Evolutionary conservation across 352 stramenopile genomes (phyloP).

Genomic region (Pythium oligandrum): DNA sequence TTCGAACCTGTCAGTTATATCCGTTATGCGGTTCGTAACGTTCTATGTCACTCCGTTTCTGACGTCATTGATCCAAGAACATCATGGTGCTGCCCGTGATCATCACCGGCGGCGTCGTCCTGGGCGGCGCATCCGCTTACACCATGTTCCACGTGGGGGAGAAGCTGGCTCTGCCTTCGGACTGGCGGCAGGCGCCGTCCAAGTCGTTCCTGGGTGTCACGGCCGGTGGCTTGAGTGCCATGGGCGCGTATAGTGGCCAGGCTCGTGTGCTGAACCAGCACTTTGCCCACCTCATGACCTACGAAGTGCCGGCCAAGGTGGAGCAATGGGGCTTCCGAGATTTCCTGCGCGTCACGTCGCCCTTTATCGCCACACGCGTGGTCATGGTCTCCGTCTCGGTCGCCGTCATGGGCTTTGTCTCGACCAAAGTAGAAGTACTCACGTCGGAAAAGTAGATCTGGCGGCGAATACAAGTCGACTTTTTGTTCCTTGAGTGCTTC

Average conservation of each 20-base stretch:
- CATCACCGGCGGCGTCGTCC: constrained; percentile 43
- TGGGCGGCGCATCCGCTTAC: constrained; percentile 47
- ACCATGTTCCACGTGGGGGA: constrained; percentile 65
- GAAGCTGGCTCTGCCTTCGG: constrained; percentile 33
- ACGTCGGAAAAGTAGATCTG: constrained; percentile 11
- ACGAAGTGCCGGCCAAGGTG: constrained; percentile 65
- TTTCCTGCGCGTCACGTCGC: constrained; percentile 56
- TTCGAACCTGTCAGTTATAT: constrained; percentile 9
- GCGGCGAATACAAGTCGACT: too few species aligned
- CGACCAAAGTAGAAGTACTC: constrained; percentile 49
- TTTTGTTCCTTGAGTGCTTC: too few species aligned
- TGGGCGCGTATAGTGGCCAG: constrained; percentile 48
- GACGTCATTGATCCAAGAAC: too few species aligned
- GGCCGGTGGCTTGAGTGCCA: constrained; percentile 24
- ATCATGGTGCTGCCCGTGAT: constrained; percentile 69
- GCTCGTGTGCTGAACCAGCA: constrained; percentile 46
- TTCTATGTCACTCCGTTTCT: too few species aligned
- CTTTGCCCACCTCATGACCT: constrained; percentile 60
- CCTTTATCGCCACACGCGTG: constrained; percentile 49
- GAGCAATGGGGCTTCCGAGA: constrained; percentile 63
- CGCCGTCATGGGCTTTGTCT: constrained; percentile 61
- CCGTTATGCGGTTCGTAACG: constrained; percentile 5
- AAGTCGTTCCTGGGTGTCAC: constrained; percentile 38
- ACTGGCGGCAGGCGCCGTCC: constrained; percentile 23
- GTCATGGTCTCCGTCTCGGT: constrained; percentile 67